Evolutionary conservation across 495 filamentous ascomycete species (phyloP).

Genomic region (Tuber indicum): DNA sequence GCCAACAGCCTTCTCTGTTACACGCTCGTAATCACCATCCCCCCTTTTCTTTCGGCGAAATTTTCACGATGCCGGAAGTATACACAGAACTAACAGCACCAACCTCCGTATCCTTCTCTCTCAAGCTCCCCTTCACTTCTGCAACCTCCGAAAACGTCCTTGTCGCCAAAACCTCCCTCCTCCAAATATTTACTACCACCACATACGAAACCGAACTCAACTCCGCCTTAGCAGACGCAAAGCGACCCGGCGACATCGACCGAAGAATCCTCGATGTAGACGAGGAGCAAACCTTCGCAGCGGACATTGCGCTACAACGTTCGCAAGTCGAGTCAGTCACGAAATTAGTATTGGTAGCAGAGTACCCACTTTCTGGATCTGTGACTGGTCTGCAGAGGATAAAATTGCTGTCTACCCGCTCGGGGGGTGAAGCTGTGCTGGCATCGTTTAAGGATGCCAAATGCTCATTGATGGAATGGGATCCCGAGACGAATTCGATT

Average conservation of each 20-base stretch:
- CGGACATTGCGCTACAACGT: constrained; percentile 50
- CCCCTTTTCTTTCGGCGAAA: neutral
- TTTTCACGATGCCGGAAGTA: constrained; percentile 42
- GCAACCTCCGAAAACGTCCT: constrained; percentile 73
- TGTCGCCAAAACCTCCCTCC: constrained; percentile 79
- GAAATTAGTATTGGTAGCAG: constrained; percentile 78
- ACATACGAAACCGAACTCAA: constrained; percentile 51
- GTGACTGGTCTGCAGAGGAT: constrained; percentile 74
- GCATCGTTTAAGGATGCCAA: constrained; percentile 83
- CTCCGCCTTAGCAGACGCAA: constrained; percentile 30
- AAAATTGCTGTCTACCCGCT: constrained; percentile 59
- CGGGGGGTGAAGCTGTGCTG: constrained; percentile 79
- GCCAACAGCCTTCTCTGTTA: neutral
- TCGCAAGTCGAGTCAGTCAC: constrained; percentile 56
- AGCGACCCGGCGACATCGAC: constrained; percentile 43
- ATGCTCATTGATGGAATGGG: constrained; percentile 89
- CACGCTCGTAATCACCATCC: neutral
- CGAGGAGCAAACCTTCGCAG: constrained; percentile 55
- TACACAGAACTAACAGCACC: constrained; percentile 91
- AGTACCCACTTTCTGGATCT: constrained; percentile 74
- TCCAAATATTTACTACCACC: constrained; percentile 73
- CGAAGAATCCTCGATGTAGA: constrained; percentile 54
- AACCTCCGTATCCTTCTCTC: constrained; percentile 82
- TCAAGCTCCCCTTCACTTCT: constrained; percentile 69
- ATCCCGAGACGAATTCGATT: constrained; percentile 67